Conservation (phyloP, 805 yeast genomes). For the Teunomyces panamensis region DNA sequence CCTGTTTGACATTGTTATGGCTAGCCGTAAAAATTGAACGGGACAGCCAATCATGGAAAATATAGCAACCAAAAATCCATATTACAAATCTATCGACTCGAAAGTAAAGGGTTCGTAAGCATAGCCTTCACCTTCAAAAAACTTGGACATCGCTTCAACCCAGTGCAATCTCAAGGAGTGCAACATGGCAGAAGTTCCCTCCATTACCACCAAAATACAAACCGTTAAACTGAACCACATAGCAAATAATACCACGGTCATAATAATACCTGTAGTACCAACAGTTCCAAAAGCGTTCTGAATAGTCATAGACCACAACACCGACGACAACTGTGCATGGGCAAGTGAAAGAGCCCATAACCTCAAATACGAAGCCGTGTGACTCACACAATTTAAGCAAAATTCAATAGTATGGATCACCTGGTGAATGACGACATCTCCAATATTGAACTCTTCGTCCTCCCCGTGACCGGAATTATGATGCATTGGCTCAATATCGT, state of each 20-base stretch:
- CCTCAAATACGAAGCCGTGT: constrained; percentile 94
- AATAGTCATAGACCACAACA: constrained; percentile 94
- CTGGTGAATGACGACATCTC: constrained; percentile 95
- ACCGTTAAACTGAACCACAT: constrained; percentile 95
- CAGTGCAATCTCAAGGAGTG: constrained; percentile 98
- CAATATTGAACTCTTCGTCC: constrained; percentile 68
- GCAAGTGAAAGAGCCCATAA: constrained; percentile 97
- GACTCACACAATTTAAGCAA: constrained; percentile 96
- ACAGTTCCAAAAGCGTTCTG: constrained; percentile 67
- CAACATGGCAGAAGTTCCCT: constrained; percentile 98
- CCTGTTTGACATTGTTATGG: constrained; percentile 13
- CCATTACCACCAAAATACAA: constrained; percentile 91
- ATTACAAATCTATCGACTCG: constrained; percentile 9
- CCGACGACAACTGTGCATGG: constrained; percentile 93
- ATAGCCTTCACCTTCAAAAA: constrained; percentile 94
- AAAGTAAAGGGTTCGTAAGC: constrained; percentile 89
- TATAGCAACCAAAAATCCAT: constrained; percentile 1
- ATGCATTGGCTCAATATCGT: constrained; percentile 33
- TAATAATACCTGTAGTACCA: constrained; percentile 65
- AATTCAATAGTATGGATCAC: constrained; percentile 97
- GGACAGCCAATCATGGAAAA: constrained; percentile 9
- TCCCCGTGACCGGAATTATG: constrained; percentile 42
- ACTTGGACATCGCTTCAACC: constrained; percentile 99
- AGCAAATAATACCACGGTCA: constrained; percentile 78
- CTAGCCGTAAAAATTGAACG: constrained; percentile 7